Conservation (phyloP, 352 stramenopile species). For the Aphanomyces stellatus region DNA sequence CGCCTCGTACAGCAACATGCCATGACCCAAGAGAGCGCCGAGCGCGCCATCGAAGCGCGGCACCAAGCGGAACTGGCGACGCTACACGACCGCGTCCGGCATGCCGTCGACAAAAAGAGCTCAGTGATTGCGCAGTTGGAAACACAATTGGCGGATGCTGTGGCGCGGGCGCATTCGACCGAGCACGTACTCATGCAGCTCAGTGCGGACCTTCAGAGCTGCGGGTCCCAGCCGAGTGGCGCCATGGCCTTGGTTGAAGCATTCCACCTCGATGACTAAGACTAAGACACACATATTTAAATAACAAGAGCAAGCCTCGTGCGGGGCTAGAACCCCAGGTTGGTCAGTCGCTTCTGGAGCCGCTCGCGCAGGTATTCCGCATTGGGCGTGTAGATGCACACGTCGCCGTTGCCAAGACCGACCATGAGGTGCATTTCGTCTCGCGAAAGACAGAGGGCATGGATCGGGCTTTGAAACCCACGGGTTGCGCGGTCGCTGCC, state of each 20-base stretch:
- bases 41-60: background rate
- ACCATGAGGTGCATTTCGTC: slow-evolving; percentile 19
- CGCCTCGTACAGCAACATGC: slow-evolving; percentile 5
- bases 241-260: too few relatives aligned
- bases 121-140: slow-evolving; percentile 1
- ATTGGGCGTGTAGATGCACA: slow-evolving; percentile 16
- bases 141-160: background rate
- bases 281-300: too few relatives aligned
- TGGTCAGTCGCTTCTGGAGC: slow-evolving; percentile 8
- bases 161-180: background rate
- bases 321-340: slow-evolving; percentile 14
- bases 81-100: slow-evolving; percentile 9
- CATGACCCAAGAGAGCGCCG: background rate
- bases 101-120: background rate
- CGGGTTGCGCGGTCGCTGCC: background rate
- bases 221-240: too few relatives aligned
- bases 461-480: slow-evolving; percentile 14
- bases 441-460: slow-evolving; percentile 1
- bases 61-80: slow-evolving; percentile 9
- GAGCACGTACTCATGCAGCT: background rate
- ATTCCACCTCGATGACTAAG: too few relatives aligned
- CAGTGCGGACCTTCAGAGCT: slow-evolving; percentile 1
- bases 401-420: slow-evolving; percentile 17
- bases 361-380: slow-evolving; percentile 15
- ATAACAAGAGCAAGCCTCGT: too few relatives aligned